Percentiles rank a stretch among this genome's conserved stretches.
Evolutionary conservation across 768 basidiomycete species (phyloP).

Genomic region (Rhizopogon salebrosus): DNA sequence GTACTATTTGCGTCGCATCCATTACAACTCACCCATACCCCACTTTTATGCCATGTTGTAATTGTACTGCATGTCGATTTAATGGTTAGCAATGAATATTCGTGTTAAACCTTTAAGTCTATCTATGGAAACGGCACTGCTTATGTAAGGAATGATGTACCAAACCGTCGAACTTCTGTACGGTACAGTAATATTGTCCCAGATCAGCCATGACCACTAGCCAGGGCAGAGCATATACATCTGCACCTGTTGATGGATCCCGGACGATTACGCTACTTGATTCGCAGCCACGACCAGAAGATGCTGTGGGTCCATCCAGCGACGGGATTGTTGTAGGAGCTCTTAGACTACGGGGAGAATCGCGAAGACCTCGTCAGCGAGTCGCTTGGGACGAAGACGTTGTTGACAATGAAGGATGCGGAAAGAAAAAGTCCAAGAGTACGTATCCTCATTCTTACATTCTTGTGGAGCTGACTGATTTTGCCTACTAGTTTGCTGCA

Average conservation of each 20-base stretch:
- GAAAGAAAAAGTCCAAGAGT: conserved; percentile 94
- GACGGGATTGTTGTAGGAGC: conserved; percentile 36
- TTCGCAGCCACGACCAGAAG: conserved; percentile 27
- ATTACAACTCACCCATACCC: conserved; percentile 16
- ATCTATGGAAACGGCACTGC: background rate
- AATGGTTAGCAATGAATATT: conserved; percentile 10
- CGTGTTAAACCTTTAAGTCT: background rate
- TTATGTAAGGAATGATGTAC: background rate
- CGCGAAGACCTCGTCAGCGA: conserved; percentile 38
- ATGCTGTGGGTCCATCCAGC: conserved; percentile 18
- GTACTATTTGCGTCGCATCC: conserved; percentile 15
- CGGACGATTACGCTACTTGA: conserved; percentile 46
- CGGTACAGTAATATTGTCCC: background rate
- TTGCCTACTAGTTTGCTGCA: conserved; percentile 79
- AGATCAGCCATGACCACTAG: conserved; percentile 18
- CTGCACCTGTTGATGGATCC: conserved; percentile 46
- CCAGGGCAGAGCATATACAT: conserved; percentile 29
- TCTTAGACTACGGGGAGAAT: conserved; percentile 55
- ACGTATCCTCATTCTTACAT: conserved; percentile 23
- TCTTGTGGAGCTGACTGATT: background rate
- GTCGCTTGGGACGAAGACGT: conserved; percentile 86
- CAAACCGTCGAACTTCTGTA: background rate
- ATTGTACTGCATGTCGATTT: conserved; percentile 14
- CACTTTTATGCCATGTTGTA: conserved; percentile 18
- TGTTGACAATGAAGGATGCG: conserved; percentile 86